These are phyloP conservation scores for Exophiala dermatitidis DNA, from an alignment of 2,329 filamentous ascomycete genomes.

Conservation along the genomic window DNA sequence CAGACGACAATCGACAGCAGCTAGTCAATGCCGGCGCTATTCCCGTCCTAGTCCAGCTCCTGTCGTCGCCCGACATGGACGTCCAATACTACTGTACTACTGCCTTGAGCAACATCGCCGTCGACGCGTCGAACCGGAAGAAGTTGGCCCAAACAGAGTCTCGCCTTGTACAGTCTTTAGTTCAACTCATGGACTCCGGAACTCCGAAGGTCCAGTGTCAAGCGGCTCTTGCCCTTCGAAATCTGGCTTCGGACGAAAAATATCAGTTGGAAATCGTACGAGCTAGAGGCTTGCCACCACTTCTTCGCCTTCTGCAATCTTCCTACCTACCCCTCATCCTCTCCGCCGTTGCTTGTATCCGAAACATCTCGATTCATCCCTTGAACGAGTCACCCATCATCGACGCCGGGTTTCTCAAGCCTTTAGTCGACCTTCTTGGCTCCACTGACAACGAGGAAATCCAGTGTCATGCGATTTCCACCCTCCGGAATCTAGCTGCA, in stretches of 20 bases:
- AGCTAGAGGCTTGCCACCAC: slow-evolving; percentile 72
- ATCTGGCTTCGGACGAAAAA: slow-evolving; percentile 94
- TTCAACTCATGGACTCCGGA: slow-evolving; percentile 94
- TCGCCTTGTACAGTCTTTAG: slow-evolving; percentile 84
- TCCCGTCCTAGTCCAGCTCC: slow-evolving; percentile 87
- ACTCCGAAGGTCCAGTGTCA: slow-evolving; percentile 98
- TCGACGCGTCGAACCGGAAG: slow-evolving; percentile 83
- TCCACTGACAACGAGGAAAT: slow-evolving; percentile 98
- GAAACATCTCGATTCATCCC: slow-evolving; percentile 97
- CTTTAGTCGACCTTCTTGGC: slow-evolving; percentile 84
- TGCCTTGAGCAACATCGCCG: slow-evolving; percentile 95
- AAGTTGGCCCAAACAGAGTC: slow-evolving; percentile 86
- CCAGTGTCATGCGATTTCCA: slow-evolving; percentile 97
- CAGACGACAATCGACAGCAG: slow-evolving; percentile 95
- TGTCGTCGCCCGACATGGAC: slow-evolving; percentile 88
- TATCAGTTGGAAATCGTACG: slow-evolving; percentile 97
- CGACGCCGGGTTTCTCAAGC: slow-evolving; percentile 90
- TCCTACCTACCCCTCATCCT: slow-evolving; percentile 93
- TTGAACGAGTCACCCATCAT: slow-evolving; percentile 98
- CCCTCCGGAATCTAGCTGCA: slow-evolving; percentile 85
- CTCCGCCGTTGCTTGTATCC: slow-evolving; percentile 93
- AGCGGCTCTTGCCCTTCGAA: slow-evolving; percentile 85
- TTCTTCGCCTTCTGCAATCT: slow-evolving; percentile 85
- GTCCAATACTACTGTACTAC: slow-evolving; percentile 99
- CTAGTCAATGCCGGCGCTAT: slow-evolving; percentile 97